Evolutionary conservation across 441 rosid species (phyloP), one percentile per base, ranked within the genome.

Genomic region (Gossypium trilobum): DNA sequence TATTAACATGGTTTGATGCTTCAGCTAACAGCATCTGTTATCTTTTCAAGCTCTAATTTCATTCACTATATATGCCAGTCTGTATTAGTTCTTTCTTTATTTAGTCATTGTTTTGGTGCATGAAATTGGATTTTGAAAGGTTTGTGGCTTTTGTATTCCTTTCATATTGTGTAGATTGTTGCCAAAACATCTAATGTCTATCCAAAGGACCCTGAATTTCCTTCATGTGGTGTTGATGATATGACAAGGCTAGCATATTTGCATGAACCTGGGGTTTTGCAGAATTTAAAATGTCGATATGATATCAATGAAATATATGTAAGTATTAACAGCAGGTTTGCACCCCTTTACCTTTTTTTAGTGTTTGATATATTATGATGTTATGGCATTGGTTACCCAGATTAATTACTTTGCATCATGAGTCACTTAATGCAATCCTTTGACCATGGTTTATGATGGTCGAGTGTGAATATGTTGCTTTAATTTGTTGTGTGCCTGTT

Each of bases 201-300:
- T 75, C 87, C 93, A 8, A 91, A 89, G 78, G 99, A 95, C 85
- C 84, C 95, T 42, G 99, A 95, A 83, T 86, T 87, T 77, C 99
- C 99, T 71, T 77, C 82, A 36, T 78, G 79, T 22, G 99, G 99
- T 0, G 91, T 92, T 77, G 97, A 95, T 59, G 99, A 95, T 85
- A 92, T 95, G 99, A 92, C 95, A 70, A 95, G 80, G 89, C 88
- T 95, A 66, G 91, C 97, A 17, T 91, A 95, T 87, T 79, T 95
- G 78, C 97, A 92, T 68, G 99, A 92, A 78, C 97, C 99, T 23
- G 97, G 99, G 70, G 91, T 94, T 74, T 83, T 95, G 73, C 83
- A 82, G 55, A 95, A 95, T 86, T 86, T 95, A 39, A 81, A 70
- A 73, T 57, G 82, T 70, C 83, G 99, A 74, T 95, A 80, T 76